phyloP scores from a whole-genome alignment of 1,139 yeast species.

The Geotrichum aggregatum region DNA sequence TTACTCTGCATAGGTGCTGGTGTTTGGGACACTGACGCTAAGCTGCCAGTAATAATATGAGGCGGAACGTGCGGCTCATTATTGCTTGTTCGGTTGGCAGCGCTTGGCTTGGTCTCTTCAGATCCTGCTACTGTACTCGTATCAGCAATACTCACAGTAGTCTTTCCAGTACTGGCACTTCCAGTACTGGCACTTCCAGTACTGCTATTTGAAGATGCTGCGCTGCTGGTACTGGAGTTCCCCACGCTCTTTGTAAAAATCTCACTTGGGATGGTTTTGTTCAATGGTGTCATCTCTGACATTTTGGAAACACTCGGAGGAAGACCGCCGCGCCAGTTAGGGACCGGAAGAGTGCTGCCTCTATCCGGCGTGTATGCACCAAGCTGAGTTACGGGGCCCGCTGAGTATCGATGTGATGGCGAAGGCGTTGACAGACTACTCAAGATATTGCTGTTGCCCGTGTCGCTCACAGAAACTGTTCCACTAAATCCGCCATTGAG shows the following conservation, averaged over 20 bases:
- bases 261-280: slow-evolving; percentile 4
- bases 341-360: slow-evolving; percentile 42
- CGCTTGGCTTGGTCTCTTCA: background rate
- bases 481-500: slow-evolving; percentile 21
- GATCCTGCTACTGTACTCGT: background rate
- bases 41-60: background rate
- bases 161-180: background rate
- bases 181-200: slow-evolving; percentile 13
- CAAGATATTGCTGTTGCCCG: slow-evolving; percentile 5
- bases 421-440: slow-evolving; percentile 28
- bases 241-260: slow-evolving; percentile 24
- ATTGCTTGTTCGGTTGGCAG: background rate
- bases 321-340: slow-evolving; percentile 1
- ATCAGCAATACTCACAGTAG: background rate
- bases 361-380: slow-evolving; percentile 84
- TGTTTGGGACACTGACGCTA: slow-evolving; percentile 22
- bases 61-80: background rate
- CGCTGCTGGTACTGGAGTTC: slow-evolving; percentile 1
- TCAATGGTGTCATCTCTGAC: slow-evolving; percentile 10
- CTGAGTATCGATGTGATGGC: slow-evolving; percentile 45
- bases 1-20: slow-evolving; percentile 32
- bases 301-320: slow-evolving; percentile 2
- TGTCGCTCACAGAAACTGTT: slow-evolving; percentile 4
- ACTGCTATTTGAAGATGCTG: slow-evolving; percentile 12
- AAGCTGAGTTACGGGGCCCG: slow-evolving; percentile 42